A percentile compares a stretch with the other conserved stretches of the same genome.
These are phyloP conservation scores for Hamamelis virginiana DNA, from an alignment of 164 flowering plant species.

Conservation along the genomic window DNA sequence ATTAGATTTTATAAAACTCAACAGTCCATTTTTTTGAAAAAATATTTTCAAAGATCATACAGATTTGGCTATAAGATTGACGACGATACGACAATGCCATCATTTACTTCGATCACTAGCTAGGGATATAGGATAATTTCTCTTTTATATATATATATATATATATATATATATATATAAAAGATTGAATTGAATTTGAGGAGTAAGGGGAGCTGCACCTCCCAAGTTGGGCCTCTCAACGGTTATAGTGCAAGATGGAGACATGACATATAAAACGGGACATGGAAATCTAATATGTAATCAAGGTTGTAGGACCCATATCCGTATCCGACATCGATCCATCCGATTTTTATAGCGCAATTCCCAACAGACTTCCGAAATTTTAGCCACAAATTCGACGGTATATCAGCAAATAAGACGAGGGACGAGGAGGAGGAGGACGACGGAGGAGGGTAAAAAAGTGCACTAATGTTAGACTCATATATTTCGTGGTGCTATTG, in stretches of 20 bases:
- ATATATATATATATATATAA: no score
- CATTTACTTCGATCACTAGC: no score
- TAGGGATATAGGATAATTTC: no score
- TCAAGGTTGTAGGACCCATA: constrained; percentile 20
- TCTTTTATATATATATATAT: no score
- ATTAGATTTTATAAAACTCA: no score
- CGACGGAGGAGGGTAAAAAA: background rate
- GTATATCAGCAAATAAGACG: background rate
- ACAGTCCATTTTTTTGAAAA: no score
- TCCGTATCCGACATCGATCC: constrained; percentile 1
- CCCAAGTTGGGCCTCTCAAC: constrained; percentile 6
- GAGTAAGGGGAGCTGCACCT: constrained; percentile 13
- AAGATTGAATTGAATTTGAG: background rate
- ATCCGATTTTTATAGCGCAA: constrained; percentile 7
- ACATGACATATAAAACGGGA: constrained; percentile 25
- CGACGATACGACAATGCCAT: no score
- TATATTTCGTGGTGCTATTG: constrained; percentile 36
- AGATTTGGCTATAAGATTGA: no score
- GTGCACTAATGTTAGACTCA: constrained; percentile 25
- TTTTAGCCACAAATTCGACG: background rate
- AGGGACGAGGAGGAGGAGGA: background rate
- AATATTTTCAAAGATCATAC: no score
- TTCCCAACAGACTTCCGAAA: constrained; percentile 6
- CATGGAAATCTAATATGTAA: constrained; percentile 23
- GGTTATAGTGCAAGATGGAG: constrained; percentile 16